These are phyloP conservation scores for Cryptosporidium meleagridis DNA, from an alignment of 169 alveolate species.

Conservation along the genomic window DNA sequence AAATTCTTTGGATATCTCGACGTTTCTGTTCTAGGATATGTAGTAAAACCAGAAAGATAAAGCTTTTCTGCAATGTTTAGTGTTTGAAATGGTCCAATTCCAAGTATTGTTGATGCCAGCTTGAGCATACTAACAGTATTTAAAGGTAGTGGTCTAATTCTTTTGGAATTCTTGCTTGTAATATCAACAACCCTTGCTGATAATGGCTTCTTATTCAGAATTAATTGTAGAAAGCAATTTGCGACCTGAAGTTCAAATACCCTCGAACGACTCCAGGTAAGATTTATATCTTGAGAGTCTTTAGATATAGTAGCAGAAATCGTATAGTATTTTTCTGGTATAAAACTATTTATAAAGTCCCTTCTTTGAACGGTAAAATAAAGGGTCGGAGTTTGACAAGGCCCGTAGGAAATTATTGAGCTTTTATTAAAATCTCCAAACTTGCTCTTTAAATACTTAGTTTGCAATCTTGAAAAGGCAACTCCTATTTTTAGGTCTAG, in stretches of 20 bases:
- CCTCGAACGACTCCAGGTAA: conserved; percentile 83
- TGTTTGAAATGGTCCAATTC: conserved; percentile 93
- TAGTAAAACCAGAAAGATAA: conserved; percentile 91
- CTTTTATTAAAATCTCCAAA: conserved; percentile 88
- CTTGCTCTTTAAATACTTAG: conserved; percentile 84
- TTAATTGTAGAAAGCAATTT: conserved; percentile 33
- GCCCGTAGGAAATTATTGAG: conserved; percentile 93
- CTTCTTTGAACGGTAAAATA: conserved; percentile 94
- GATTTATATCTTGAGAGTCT: conserved; percentile 75
- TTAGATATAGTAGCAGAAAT: conserved; percentile 72
- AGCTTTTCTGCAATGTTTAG: conserved; percentile 94
- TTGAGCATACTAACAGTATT: conserved; percentile 93
- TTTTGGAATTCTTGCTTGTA: conserved; percentile 72
- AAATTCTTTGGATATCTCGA: conserved; percentile 89
- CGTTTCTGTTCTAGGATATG: conserved; percentile 97
- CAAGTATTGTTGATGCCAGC: conserved; percentile 90
- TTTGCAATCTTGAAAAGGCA: conserved; percentile 84
- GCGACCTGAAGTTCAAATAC: conserved; percentile 82
- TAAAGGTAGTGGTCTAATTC: conserved; percentile 89
- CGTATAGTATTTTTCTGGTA: conserved; percentile 90
- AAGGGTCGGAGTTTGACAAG: conserved; percentile 98
- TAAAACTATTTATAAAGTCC: conserved; percentile 90
- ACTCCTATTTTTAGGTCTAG: conserved; percentile 94
- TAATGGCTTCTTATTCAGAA: conserved; percentile 48
- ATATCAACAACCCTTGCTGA: conserved; percentile 77